Conservation (phyloP, 805 yeast genomes). For the Pichia insulana region DNA sequence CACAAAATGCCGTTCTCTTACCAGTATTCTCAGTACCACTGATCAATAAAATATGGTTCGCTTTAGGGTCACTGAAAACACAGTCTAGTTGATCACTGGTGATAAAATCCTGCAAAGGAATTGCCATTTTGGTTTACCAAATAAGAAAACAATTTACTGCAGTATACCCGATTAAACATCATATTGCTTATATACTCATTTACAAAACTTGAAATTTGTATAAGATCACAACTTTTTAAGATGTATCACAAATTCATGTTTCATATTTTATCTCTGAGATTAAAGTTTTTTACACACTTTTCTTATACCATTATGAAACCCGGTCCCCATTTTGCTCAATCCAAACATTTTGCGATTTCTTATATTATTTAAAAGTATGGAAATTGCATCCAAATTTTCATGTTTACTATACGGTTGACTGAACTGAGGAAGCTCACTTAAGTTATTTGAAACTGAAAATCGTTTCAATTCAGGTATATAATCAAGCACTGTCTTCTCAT, state of each 20-base stretch:
- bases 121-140: not conserved
- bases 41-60: not conserved
- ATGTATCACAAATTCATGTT: conserved; percentile 2
- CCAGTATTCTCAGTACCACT: not conserved
- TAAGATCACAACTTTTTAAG: not conserved
- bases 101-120: not conserved
- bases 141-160: too few relatives aligned
- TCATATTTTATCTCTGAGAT: not conserved
- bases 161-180: too few relatives aligned
- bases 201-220: too few relatives aligned
- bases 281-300: not conserved
- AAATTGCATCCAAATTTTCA: not conserved
- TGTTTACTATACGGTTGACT: not conserved
- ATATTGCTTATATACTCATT: not conserved
- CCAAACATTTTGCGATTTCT: not conserved
- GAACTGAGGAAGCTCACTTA: conserved; percentile 7
- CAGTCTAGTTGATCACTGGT: not conserved
- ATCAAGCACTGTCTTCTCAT: conserved; percentile 6
- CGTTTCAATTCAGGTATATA: conserved; percentile 8
- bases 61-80: not conserved
- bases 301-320: not conserved
- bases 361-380: not conserved
- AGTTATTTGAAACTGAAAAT: conserved; percentile 4
- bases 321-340: not conserved
- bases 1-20: not conserved